A percentile compares a stretch with the other conserved stretches of the same genome.
Conservation (phyloP, 2,329 filamentous ascomycete species). For the Aureobasidium melanogenum region DNA sequence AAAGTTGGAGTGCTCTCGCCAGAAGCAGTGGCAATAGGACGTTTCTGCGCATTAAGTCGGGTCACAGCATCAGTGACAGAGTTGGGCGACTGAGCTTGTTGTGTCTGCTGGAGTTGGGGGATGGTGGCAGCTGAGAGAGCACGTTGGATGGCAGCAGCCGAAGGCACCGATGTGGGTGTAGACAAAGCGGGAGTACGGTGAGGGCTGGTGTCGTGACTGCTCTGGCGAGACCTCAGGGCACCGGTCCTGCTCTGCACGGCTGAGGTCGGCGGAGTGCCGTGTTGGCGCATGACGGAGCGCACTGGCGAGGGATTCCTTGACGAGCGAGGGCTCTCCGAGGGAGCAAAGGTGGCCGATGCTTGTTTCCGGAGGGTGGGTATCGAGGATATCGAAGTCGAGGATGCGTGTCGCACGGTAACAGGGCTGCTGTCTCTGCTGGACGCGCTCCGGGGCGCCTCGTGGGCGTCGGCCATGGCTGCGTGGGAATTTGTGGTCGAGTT, state of each 20-base stretch:
- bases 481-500: not conserved
- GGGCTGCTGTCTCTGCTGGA: constrained; percentile 16
- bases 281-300: constrained; percentile 21
- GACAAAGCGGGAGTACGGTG: constrained; percentile 29
- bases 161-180: constrained; percentile 38
- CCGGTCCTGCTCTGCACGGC: constrained; percentile 13
- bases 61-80: constrained; percentile 51
- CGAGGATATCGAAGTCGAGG: constrained; percentile 11
- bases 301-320: constrained; percentile 41
- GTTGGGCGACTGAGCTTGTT: constrained; percentile 23
- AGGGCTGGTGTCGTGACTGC: constrained; percentile 36
- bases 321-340: constrained; percentile 34
- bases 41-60: constrained; percentile 58
- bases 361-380: constrained; percentile 18
- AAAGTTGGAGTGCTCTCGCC: constrained; percentile 50
- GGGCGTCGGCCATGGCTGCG: constrained; percentile 2
- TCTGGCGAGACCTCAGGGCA: constrained; percentile 33
- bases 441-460: constrained; percentile 3
- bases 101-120: constrained; percentile 47
- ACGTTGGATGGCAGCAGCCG: constrained; percentile 55
- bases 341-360: constrained; percentile 22
- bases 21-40: constrained; percentile 38
- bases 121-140: constrained; percentile 60
- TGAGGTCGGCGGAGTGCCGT: constrained; percentile 18
- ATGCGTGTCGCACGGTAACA: constrained; percentile 14